Percentiles rank a stretch among this genome's conserved stretches.
Conservation (phyloP, 1,284 basidiomycete genomes). For the Cryptococcus maquisensis region DNA sequence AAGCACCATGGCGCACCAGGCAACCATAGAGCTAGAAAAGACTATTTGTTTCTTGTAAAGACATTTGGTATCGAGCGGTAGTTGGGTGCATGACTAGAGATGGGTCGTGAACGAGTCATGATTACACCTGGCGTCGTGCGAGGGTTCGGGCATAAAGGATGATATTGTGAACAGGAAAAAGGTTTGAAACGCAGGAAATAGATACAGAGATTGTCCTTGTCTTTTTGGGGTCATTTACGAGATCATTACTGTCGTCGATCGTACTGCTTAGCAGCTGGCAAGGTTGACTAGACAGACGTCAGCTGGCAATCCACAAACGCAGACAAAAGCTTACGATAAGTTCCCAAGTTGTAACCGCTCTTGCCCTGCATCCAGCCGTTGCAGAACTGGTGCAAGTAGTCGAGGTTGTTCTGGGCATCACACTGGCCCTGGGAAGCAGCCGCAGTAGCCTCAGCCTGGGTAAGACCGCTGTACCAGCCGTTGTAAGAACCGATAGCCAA, state of each 20-base stretch:
- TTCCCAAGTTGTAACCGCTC: constrained; percentile 60
- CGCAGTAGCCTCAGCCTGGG: constrained; percentile 58
- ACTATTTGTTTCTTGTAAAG: no score
- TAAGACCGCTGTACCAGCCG: constrained; percentile 66
- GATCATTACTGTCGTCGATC: not conserved
- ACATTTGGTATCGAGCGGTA: no score
- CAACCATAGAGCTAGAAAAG: no score
- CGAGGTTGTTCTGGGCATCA: constrained; percentile 54
- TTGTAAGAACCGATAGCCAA: constrained; percentile 68
- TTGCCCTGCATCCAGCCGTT: constrained; percentile 74
- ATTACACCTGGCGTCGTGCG: not conserved
- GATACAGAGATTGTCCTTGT: not conserved
- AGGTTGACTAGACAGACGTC: constrained; percentile 21
- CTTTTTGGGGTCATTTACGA: not conserved
- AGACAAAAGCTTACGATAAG: constrained; percentile 52
- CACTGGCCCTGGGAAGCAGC: constrained; percentile 59
- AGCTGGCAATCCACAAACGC: not conserved
- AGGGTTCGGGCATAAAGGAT: not conserved
- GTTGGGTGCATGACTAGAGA: no score
- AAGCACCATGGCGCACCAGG: no score
- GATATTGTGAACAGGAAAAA: not conserved
- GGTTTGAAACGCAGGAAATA: not conserved
- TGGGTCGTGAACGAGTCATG: not conserved
- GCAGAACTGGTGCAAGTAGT: constrained; percentile 67
- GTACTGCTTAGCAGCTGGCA: constrained; percentile 14